Percentiles rank a stretch among this genome's conserved stretches.
These are phyloP conservation scores for Zygotorulaspora danielsina DNA, from an alignment of 805 yeast genomes.

Conservation along the genomic window DNA sequence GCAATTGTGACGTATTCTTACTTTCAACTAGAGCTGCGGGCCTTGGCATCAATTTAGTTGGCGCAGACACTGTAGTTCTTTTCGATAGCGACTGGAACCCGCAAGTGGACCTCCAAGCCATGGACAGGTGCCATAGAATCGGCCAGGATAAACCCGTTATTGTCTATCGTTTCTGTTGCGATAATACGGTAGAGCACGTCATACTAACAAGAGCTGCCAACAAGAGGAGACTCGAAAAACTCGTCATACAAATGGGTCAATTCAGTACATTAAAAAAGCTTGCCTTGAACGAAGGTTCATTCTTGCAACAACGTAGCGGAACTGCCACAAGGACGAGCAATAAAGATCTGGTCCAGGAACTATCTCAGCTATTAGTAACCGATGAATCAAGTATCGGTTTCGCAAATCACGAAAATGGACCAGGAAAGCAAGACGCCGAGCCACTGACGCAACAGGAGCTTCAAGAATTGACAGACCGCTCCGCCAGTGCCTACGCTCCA, in stretches of 20 bases:
- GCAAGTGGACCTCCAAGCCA: conserved; percentile 92
- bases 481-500: conserved; percentile 40
- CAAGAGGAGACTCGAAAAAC: conserved; percentile 71
- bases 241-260: conserved; percentile 66
- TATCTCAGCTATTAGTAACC: conserved; percentile 40
- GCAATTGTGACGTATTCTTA: conserved; percentile 51
- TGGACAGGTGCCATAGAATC: conserved; percentile 91
- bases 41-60: conserved; percentile 77
- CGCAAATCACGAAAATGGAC: conserved; percentile 24
- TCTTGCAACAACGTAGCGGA: conserved; percentile 17
- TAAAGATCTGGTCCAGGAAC: conserved; percentile 37
- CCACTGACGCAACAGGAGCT: conserved; percentile 42
- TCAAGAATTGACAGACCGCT: conserved; percentile 47
- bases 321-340: conserved; percentile 27
- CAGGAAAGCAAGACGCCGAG: conserved; percentile 22
- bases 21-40: conserved; percentile 95
- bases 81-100: conserved; percentile 98
- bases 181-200: conserved; percentile 79
- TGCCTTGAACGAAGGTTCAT: conserved; percentile 33
- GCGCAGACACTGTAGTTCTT: conserved; percentile 85
- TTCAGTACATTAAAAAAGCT: conserved; percentile 44
- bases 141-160: conserved; percentile 86
- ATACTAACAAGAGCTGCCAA: conserved; percentile 73
- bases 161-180: conserved; percentile 70
- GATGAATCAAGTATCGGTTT: conserved; percentile 39